Conservation (phyloP, 1,139 yeast species). For the Saccharomyces hybrid region DNA sequence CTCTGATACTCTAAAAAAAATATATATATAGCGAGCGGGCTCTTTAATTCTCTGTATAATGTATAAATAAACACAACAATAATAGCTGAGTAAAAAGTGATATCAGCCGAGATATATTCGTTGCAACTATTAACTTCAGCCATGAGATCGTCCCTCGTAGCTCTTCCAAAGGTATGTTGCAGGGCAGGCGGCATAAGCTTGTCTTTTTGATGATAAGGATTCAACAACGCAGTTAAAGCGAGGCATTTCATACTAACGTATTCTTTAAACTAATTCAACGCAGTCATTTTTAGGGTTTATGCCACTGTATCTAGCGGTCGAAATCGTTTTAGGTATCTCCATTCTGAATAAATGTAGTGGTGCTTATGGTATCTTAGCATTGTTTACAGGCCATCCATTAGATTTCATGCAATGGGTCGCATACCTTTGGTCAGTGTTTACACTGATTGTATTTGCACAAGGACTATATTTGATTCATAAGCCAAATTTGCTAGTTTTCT, state of each 20-base stretch:
- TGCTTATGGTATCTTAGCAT: constrained; percentile 73
- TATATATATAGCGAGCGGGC: neutral
- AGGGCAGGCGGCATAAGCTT: neutral
- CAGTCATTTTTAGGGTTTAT: constrained; percentile 33
- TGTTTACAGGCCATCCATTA: constrained; percentile 84
- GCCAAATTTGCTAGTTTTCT: constrained; percentile 44
- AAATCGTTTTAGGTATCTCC: constrained; percentile 68
- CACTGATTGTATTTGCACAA: constrained; percentile 58
- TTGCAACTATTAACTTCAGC: neutral
- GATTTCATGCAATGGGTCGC: constrained; percentile 77
- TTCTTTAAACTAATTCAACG: constrained; percentile 1
- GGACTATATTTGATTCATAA: constrained; percentile 47
- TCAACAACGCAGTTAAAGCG: neutral
- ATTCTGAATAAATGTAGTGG: constrained; percentile 87
- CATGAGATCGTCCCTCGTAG: constrained; percentile 5
- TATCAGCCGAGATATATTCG: neutral
- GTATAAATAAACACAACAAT: neutral
- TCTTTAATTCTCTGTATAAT: neutral
- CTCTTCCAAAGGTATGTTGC: constrained; percentile 15
- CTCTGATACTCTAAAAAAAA: neutral
- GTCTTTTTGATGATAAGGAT: neutral
- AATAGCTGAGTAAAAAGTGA: neutral
- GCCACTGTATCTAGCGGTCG: constrained; percentile 85
- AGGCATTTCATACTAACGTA: constrained; percentile 2
- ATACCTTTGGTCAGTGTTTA: constrained; percentile 56